A percentile compares a stretch with the other conserved stretches of the same genome.
phyloP scores from a whole-genome alignment of 495 filamentous ascomycete genomes.

The Penicillium cosmopolitanum region DNA sequence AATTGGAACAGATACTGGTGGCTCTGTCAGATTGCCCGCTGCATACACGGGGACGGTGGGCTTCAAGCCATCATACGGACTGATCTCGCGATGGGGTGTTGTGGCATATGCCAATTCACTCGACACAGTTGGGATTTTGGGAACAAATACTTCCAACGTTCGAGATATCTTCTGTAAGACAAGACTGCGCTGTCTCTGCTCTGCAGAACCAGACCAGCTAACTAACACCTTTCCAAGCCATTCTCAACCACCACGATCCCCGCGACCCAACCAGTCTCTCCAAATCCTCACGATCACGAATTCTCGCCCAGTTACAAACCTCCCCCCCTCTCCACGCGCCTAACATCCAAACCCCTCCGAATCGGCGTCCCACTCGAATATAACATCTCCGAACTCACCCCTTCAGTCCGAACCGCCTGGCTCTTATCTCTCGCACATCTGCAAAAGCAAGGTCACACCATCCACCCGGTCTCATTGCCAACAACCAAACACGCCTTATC shows the following conservation, averaged over 20 bases:
- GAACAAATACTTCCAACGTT: conserved; percentile 50
- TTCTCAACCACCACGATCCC: conserved; percentile 64
- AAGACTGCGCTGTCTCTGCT: conserved; percentile 17
- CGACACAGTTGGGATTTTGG: conserved; percentile 89
- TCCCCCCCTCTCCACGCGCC: conserved; percentile 31
- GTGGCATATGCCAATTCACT: conserved; percentile 94
- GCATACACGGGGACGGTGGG: conserved; percentile 87
- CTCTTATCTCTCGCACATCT: conserved; percentile 57
- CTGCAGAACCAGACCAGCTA: not conserved
- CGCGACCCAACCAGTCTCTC: conserved; percentile 79
- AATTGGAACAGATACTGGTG: conserved; percentile 93
- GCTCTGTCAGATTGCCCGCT: conserved; percentile 88
- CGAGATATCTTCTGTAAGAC: conserved; percentile 58
- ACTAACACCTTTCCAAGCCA: conserved; percentile 27
- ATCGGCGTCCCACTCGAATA: conserved; percentile 88
- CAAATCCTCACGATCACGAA: conserved; percentile 49
- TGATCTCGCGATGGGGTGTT: conserved; percentile 85
- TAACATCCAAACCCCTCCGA: conserved; percentile 40
- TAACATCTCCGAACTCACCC: conserved; percentile 79
- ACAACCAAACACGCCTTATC: conserved; percentile 82
- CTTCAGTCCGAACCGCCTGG: conserved; percentile 70
- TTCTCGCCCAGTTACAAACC: conserved; percentile 31
- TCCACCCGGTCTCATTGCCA: conserved; percentile 81
- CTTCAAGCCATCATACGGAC: conserved; percentile 91
- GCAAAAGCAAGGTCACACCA: conserved; percentile 62